Evolutionary conservation across 75 land plant species (phyloP), one percentile per base, ranked within the genome.

Genomic region (Pinus albicaulis): DNA sequence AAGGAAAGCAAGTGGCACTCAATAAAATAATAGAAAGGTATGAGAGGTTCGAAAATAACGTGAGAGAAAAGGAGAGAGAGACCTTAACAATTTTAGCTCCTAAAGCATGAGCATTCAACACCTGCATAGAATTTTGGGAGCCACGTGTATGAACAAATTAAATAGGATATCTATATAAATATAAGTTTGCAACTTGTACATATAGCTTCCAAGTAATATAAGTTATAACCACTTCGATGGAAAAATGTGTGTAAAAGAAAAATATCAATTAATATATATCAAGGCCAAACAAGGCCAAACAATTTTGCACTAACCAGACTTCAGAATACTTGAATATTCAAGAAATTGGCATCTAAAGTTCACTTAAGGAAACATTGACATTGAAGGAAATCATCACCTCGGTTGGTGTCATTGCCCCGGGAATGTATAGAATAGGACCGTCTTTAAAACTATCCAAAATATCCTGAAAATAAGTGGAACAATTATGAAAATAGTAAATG

Each of bases 401-500:
- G 63, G 92, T 91, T 81, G 98, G 96, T 23, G 96, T 93, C 92
- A 95, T 95, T 19, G 82, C 92, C 58, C 98, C 98, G 48, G 98
- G 98, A 59, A 95, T 88, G 55, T 89, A 87, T 5, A 95, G 78
- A 63, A 88, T 84, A 48, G 74, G 80, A 58, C 79, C 64, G 57
- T 74, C 72, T 57, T 65, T 55, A 55, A 75, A 63, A 55, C 71
- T 76, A 58, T 76, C 71, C 53, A 93, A 71, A n/a, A 93, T 82
- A 56, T 86, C 87, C 98, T 95, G 81, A 15, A 53, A n/a, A 76
- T 7, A 16, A 28, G 31, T 31, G 15, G 3, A 3, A 68, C n/a
- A 38, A 38, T 68, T 19, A 28, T 28, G 19, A 53, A 41, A 41
- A 20, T 22, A 14, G 11, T 68, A 13, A 68, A 20, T 41, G 44